Conservation (phyloP, 2,329 filamentous ascomycete genomes). For the Pochonia chlamydosporia region DNA sequence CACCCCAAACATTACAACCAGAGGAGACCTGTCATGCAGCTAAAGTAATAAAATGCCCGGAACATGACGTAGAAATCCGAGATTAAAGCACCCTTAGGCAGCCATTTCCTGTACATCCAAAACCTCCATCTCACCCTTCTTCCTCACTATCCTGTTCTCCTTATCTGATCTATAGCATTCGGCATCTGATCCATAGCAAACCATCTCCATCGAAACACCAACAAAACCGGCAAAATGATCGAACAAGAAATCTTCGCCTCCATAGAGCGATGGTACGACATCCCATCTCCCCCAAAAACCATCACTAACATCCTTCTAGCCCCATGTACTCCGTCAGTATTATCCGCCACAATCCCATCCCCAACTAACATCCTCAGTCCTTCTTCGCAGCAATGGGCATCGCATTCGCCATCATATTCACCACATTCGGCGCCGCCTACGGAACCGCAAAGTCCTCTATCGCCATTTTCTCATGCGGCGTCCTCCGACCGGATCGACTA, state of each 20-base stretch:
- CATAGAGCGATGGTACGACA: constrained; percentile 30
- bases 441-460: constrained; percentile 36
- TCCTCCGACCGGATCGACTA: constrained; percentile 37
- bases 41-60: neutral
- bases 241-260: constrained; percentile 23
- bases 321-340: constrained; percentile 38
- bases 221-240: too few relatives aligned
- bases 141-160: too few relatives aligned
- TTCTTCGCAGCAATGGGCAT: constrained; percentile 38
- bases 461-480: constrained; percentile 37
- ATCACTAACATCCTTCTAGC: constrained; percentile 19
- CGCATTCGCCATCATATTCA: constrained; percentile 43
- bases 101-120: too few relatives aligned
- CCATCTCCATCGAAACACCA: constrained; percentile 1
- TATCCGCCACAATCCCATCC: neutral
- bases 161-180: too few relatives aligned
- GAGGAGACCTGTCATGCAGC: neutral
- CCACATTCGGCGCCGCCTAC: constrained; percentile 42
- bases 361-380: constrained; percentile 20
- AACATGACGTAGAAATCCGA: neutral
- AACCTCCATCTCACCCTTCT: neutral
- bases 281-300: neutral
- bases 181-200: too few relatives aligned
- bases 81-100: neutral
- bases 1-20: too few relatives aligned